Base-by-base conservation (phyloP, 2,329 filamentous ascomycete species). In the Hypoxylon sp. region DNA sequence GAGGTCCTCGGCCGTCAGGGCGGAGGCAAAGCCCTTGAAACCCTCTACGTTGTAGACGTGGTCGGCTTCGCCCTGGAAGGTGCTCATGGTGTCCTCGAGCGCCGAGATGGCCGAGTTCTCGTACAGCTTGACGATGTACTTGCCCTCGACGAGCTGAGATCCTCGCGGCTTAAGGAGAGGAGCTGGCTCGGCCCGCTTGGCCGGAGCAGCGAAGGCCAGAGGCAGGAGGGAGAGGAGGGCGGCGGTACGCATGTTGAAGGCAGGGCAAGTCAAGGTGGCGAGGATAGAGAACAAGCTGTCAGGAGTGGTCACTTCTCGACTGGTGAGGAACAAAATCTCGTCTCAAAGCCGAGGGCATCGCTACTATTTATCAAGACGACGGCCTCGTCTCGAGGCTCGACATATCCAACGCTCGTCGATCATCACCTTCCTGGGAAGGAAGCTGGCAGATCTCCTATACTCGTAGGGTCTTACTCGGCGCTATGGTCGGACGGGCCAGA, bases 51-150 rank as follows among this genome's bases (percentile, higher is more conserved):
- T 63, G 45, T 69, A 72, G 31, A 66, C 55, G 42, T 72, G 67
- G 53, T 67, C 77, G 69, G 66, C 74, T 62, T 72, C 67, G 31
- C 63, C 65, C 26, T 67, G 31, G 52, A 70, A 64, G 48, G 63
- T 35, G 26, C 60, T 57, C 58, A 69, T 63, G 27, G 70, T 54
- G 10, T 76, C 62, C 42, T 73, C 71, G 21, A 77, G 60, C n/a
- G 71, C 65, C 1, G 67, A 59, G 13, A 68, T 57, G 11, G 62
- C 62, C 37, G 75, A 63, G 26, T 71, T 70, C 7, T 73, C 68
- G 66, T 79, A 78, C 17, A 81, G 62, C 27, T 78, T 81, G 67
- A 81, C 68, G 54, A 81, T 81, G 67, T 79, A 81, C 62, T 75
- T 78, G 61, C 72, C 72, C 43, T 74, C 65, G 35, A 77, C 60